Percentiles rank a stretch among this genome's conserved stretches.
Evolutionary conservation across 2,329 filamentous ascomycete genomes (phyloP).

Genomic region (Fulvia fulva): DNA sequence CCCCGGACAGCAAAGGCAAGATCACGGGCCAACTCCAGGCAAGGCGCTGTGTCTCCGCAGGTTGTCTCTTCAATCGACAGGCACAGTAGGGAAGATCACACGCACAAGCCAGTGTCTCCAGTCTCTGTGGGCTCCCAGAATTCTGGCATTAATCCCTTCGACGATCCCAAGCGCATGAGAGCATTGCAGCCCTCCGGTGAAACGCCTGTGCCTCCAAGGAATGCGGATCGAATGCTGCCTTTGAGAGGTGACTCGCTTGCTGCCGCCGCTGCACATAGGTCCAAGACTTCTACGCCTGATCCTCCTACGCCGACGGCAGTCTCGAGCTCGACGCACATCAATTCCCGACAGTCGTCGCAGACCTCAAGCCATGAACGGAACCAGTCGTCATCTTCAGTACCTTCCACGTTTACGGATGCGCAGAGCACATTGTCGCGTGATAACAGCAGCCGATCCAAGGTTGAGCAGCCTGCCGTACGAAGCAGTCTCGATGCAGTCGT

Average conservation of each 20-base stretch:
- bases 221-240: slow-evolving; percentile 41
- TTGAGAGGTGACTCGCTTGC: slow-evolving; percentile 59
- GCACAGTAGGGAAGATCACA: slow-evolving; percentile 28
- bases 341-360: slow-evolving; percentile 17
- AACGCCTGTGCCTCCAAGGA: slow-evolving; percentile 37
- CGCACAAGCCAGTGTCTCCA: slow-evolving; percentile 34
- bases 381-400: slow-evolving; percentile 35
- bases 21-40: slow-evolving; percentile 45
- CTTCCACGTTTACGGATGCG: slow-evolving; percentile 36
- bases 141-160: slow-evolving; percentile 37
- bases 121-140: slow-evolving; percentile 36
- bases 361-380: slow-evolving; percentile 34
- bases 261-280: slow-evolving; percentile 29
- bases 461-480: slow-evolving; percentile 18
- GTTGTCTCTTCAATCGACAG: slow-evolving; percentile 37
- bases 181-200: slow-evolving; percentile 16
- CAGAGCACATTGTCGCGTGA: slow-evolving; percentile 29
- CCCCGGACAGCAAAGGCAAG: slow-evolving; percentile 60
- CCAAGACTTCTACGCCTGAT: slow-evolving; percentile 28
- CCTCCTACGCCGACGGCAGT: slow-evolving; percentile 42
- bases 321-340: slow-evolving; percentile 15
- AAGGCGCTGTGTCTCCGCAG: slow-evolving; percentile 41
- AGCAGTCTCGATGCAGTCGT: slow-evolving; percentile 39
- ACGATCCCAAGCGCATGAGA: slow-evolving; percentile 36
- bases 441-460: slow-evolving; percentile 21